A percentile compares a stretch with the other conserved stretches of the same genome.
Evolutionary conservation across 306 rosid genomes (phyloP).

Genomic region (Citrullus mucosospermus): DNA sequence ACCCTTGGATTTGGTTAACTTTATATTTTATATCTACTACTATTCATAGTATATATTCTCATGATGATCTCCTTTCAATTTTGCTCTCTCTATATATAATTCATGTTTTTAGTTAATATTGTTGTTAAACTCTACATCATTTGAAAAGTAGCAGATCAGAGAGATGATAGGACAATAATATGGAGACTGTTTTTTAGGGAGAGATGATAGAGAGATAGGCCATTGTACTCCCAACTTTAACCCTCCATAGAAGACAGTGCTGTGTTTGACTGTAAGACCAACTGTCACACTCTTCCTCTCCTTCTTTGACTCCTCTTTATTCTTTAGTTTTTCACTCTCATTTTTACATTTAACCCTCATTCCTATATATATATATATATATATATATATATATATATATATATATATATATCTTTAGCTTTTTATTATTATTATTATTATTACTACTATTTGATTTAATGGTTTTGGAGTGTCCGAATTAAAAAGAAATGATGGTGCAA

Average conservation of each 20-base stretch:
- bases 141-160: no score
- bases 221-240: not conserved
- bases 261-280: slow-evolving; percentile 2
- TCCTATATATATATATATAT: no score
- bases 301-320: not conserved
- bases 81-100: not conserved
- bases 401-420: no score
- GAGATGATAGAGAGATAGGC: not conserved
- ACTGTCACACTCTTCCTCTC: not conserved
- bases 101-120: not conserved
- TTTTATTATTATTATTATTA: no score
- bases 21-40: no score
- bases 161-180: not conserved
- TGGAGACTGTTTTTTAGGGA: not conserved
- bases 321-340: not conserved
- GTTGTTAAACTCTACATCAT: no score
- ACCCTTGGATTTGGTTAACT: no score
- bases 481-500: no score
- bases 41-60: not conserved
- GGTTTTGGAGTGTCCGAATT: no score
- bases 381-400: no score
- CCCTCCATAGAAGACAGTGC: slow-evolving; percentile 1
- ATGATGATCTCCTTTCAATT: not conserved
- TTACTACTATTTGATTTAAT: no score
- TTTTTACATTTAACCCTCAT: not conserved